Base-by-base conservation (phyloP, 2,329 filamentous ascomycete genomes). In the Alternaria atra region DNA sequence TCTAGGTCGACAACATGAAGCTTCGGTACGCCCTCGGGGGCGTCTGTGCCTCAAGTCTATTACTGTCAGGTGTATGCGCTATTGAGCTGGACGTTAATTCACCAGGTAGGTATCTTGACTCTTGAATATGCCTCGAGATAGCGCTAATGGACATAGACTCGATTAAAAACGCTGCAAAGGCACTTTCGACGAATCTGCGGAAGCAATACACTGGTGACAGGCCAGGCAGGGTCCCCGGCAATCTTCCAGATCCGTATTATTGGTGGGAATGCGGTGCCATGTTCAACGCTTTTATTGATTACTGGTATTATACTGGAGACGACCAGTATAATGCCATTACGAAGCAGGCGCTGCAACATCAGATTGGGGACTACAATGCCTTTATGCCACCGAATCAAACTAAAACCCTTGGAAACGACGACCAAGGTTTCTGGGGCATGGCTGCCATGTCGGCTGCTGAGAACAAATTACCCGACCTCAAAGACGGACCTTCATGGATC, bases 341-440 rank as follows among this genome's bases (percentile, higher is more conserved):
- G 1, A 61, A 60, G 4, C 77, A 79, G 64, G 93, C 86, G 12
- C 84, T 97, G 68, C 83, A 93, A 47, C 89, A 86, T 74, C 93
- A 97, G 78, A 87, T 90, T 53, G 92, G 92, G 54, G 84, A 87
- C 2, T 84, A 90, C 72, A 82, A 87, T 59, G 89, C 94, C 73
- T 95, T 91, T 75, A 94, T 94, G 88, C 91, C 92, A 5, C 82
- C 84, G 1, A 91, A 91, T 70, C 89, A 91, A 77, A 90, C 88
- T 7, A 79, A 76, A 57, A 76, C 77, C 12, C 70, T 79, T 29
- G 85, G 85, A 61, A 87, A 87, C 66, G 85, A 87, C 52, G 86
- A 87, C 64, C 86, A 88, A 70, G 81, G 77, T 10, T 87, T 87
- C 67, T 88, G 86, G 86, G 86, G 80, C 4, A 84, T 87, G 71